phyloP scores from a whole-genome alignment of 371 early-diverging fungal species.

The Chytridium lagenaria region DNA sequence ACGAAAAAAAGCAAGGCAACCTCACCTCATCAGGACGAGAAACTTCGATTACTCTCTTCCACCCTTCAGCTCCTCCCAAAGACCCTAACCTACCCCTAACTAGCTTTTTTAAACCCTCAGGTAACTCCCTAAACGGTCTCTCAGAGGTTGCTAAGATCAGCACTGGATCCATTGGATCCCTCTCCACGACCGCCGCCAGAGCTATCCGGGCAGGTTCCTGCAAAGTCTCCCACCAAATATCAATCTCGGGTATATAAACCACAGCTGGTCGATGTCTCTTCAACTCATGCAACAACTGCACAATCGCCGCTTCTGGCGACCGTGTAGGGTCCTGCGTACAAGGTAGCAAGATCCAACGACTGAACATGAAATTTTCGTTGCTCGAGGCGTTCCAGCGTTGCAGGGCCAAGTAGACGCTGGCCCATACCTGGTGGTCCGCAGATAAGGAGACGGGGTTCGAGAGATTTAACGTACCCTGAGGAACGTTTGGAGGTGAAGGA shows the following conservation, averaged over 20 bases:
- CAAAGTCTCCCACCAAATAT: constrained; percentile 56
- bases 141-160: constrained; percentile 64
- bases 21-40: constrained; percentile 41
- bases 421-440: constrained; percentile 62
- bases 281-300: constrained; percentile 58
- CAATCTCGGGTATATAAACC: constrained; percentile 58
- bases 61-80: constrained; percentile 36
- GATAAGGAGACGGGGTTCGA: constrained; percentile 61
- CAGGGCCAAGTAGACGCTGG: constrained; percentile 56
- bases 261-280: constrained; percentile 61
- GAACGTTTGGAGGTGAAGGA: not conserved
- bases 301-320: constrained; percentile 56
- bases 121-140: constrained; percentile 39
- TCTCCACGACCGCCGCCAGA: constrained; percentile 53
- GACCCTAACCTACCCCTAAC: constrained; percentile 30
- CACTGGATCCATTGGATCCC: constrained; percentile 58
- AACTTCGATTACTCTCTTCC: constrained; percentile 36
- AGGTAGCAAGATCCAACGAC: constrained; percentile 41
- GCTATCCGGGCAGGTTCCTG: constrained; percentile 49
- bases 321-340: constrained; percentile 25
- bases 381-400: constrained; percentile 57
- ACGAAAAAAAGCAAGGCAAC: constrained; percentile 22
- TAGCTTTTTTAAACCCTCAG: constrained; percentile 29
- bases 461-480: constrained; percentile 33
- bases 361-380: constrained; percentile 52